These are phyloP conservation scores for Leccinum pachyderme DNA, from an alignment of 1,284 basidiomycete genomes.

Conservation along the genomic window DNA sequence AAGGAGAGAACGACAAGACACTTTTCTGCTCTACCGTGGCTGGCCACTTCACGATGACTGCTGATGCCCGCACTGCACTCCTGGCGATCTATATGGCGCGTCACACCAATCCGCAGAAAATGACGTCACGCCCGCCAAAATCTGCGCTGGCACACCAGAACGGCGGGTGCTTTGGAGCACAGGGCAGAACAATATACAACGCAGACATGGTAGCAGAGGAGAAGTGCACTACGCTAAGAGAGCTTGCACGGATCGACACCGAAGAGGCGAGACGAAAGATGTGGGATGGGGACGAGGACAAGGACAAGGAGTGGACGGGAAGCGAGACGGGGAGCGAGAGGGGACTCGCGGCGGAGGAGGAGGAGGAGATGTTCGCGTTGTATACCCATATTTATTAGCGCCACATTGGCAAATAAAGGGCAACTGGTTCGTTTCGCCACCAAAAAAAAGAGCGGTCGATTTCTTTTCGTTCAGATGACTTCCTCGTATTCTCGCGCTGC, in stretches of 20 bases:
- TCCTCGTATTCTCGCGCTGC: constrained; percentile 67
- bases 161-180: constrained; percentile 10
- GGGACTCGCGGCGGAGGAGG: constrained; percentile 14
- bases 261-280: constrained; percentile 19
- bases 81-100: constrained; percentile 21
- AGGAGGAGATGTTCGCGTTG: constrained; percentile 39
- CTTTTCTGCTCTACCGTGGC: constrained; percentile 5
- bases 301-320: not conserved
- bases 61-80: constrained; percentile 31
- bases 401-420: constrained; percentile 34
- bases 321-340: not conserved
- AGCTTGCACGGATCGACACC: constrained; percentile 22
- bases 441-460: constrained; percentile 40
- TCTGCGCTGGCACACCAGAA: not conserved
- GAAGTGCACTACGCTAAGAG: constrained; percentile 2
- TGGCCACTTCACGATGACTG: constrained; percentile 22
- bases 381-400: constrained; percentile 38
- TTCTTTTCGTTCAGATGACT: constrained; percentile 49
- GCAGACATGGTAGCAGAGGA: not conserved
- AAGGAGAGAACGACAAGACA: not conserved
- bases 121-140: not conserved
- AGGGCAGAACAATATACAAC: constrained; percentile 33
- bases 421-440: constrained; percentile 49
- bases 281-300: constrained; percentile 16
- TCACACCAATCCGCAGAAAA: constrained; percentile 6